These are phyloP conservation scores for Corylus americana DNA, from an alignment of 306 rosid species.

Conservation along the genomic window DNA sequence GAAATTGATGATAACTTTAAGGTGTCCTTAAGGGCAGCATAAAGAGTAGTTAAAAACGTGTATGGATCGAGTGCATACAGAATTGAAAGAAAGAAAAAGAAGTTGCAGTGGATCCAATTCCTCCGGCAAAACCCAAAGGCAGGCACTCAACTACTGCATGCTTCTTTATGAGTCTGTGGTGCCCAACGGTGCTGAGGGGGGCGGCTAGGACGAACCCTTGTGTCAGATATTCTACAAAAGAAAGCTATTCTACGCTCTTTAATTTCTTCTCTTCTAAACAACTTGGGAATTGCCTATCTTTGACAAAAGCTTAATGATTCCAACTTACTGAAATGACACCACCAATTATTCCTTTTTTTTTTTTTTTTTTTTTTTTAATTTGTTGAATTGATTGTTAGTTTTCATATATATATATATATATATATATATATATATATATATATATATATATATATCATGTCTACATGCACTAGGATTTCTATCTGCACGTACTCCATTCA, in stretches of 20 bases:
- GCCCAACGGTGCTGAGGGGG: not conserved
- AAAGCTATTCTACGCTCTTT: not conserved
- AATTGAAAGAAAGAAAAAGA: not conserved
- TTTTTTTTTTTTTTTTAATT: too few relatives aligned
- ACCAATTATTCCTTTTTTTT: not conserved
- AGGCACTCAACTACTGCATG: not conserved
- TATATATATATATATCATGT: too few relatives aligned
- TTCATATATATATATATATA: not conserved
- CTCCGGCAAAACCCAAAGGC: not conserved
- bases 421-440: too few relatives aligned
- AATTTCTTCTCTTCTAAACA: not conserved
- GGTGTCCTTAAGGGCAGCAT: not conserved
- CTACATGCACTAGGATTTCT: too few relatives aligned
- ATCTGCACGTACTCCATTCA: too few relatives aligned
- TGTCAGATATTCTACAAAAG: constrained; percentile 8
- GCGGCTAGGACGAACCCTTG: not conserved
- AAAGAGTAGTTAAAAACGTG: not conserved
- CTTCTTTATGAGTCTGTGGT: constrained; percentile 8
- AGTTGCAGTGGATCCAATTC: constrained; percentile 1
- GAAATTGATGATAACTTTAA: not conserved
- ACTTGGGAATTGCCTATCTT: not conserved
- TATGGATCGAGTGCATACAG: not conserved
- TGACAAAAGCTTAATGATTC: not conserved
- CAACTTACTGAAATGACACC: not conserved
- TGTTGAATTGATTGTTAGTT: not conserved